These are phyloP conservation scores for Plenodomus tracheiphilus DNA, from an alignment of 2,329 filamentous ascomycete genomes.

Conservation along the genomic window DNA sequence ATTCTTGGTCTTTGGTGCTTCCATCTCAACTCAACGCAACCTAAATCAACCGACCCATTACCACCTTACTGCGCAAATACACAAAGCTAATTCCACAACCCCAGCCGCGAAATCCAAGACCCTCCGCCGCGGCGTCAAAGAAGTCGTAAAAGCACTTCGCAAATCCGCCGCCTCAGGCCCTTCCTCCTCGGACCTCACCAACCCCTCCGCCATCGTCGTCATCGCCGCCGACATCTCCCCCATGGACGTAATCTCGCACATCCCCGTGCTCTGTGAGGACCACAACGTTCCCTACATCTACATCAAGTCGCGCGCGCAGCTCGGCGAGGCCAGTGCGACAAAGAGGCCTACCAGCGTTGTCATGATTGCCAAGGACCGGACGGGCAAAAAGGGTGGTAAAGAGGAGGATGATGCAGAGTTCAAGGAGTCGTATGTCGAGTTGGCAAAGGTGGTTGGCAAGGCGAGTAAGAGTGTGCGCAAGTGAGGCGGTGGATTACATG, in stretches of 20 bases:
- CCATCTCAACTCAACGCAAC: neutral
- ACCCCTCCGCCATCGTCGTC: slow-evolving; percentile 75
- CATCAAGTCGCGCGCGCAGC: slow-evolving; percentile 86
- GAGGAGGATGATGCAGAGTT: slow-evolving; percentile 54
- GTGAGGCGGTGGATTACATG: slow-evolving; percentile 25
- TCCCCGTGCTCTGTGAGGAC: slow-evolving; percentile 97
- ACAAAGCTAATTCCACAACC: neutral
- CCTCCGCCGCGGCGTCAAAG: slow-evolving; percentile 97
- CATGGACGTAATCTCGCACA: slow-evolving; percentile 97
- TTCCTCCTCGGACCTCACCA: slow-evolving; percentile 56
- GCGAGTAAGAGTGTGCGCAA: slow-evolving; percentile 61
- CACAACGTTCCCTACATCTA: slow-evolving; percentile 97
- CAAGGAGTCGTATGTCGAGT: slow-evolving; percentile 57
- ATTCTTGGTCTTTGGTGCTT: neutral
- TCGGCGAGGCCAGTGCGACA: slow-evolving; percentile 89
- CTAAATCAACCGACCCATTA: slow-evolving; percentile 16
- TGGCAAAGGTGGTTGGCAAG: slow-evolving; percentile 63
- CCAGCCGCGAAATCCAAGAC: slow-evolving; percentile 92
- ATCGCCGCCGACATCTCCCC: slow-evolving; percentile 97
- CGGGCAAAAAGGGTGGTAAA: slow-evolving; percentile 54
- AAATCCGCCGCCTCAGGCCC: slow-evolving; percentile 77
- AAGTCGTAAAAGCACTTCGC: slow-evolving; percentile 97
- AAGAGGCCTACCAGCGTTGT: slow-evolving; percentile 97
- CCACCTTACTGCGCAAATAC: slow-evolving; percentile 2
- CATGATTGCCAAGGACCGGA: slow-evolving; percentile 67